These are phyloP conservation scores for Verticillium klebahnii DNA, from an alignment of 2,329 filamentous ascomycete species.

Conservation along the genomic window DNA sequence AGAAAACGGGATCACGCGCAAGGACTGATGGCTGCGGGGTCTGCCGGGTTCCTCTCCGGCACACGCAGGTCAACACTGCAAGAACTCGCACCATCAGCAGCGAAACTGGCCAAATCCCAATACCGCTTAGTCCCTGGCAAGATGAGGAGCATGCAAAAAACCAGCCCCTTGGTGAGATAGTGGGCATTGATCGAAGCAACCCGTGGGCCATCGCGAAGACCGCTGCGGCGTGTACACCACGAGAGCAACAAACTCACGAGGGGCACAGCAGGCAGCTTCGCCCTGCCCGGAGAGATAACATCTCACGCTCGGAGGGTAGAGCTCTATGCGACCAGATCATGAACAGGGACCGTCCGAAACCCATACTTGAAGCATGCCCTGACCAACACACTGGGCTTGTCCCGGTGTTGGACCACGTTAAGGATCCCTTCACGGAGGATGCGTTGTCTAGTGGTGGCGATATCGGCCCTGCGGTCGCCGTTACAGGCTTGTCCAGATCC, in stretches of 20 bases:
- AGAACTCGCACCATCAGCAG: constrained; percentile 2
- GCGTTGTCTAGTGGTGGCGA: background rate
- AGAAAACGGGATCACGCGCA: background rate
- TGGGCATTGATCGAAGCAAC: background rate
- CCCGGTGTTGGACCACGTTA: background rate
- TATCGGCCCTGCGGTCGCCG: background rate
- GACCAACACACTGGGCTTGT: background rate
- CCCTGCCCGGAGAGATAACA: background rate
- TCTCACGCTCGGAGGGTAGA: background rate
- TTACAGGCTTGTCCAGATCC: no score
- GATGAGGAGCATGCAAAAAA: background rate
- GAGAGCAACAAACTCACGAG: background rate
- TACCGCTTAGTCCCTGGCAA: background rate
- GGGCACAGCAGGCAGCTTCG: background rate
- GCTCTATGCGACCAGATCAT: background rate
- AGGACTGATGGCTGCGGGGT: background rate
- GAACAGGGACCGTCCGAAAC: background rate
- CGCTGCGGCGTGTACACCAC: background rate
- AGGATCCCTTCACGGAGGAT: background rate
- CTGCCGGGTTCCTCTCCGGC: background rate
- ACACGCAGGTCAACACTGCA: constrained; percentile 3
- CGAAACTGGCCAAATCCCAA: background rate
- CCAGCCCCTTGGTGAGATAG: no score
- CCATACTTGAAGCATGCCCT: background rate
- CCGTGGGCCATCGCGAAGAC: constrained; percentile 10